Percentiles rank a stretch among this genome's conserved stretches.
phyloP scores from a whole-genome alignment of 208 protist genomes.

The Leishmania guyanensis region DNA sequence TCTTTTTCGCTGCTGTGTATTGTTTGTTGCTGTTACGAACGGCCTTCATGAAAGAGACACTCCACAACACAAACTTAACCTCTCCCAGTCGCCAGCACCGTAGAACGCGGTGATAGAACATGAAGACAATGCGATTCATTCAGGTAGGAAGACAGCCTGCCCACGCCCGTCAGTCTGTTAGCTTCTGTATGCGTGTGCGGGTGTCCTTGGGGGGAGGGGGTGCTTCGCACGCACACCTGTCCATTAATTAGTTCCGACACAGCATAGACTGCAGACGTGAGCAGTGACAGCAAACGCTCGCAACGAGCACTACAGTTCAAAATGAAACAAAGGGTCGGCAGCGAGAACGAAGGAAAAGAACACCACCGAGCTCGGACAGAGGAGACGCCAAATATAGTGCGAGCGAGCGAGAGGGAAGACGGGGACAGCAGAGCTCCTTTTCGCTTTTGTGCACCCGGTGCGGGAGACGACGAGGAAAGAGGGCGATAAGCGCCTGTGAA shows the following conservation, averaged over 20 bases:
- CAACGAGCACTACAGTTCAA: not conserved
- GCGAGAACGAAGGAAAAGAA: no score
- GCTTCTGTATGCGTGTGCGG: not conserved
- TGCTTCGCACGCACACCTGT: not conserved
- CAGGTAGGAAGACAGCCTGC: not conserved
- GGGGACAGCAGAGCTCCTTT: not conserved
- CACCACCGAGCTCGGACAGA: not conserved
- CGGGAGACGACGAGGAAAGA: not conserved
- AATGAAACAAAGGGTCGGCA: not conserved
- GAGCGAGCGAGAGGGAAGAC: not conserved
- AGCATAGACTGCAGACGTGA: not conserved
- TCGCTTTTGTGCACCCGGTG: not conserved
- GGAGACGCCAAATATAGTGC: not conserved
- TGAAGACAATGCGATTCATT: not conserved
- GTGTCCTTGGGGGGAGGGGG: not conserved
- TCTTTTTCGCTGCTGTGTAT: not conserved
- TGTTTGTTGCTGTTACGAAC: not conserved
- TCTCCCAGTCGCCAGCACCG: not conserved
- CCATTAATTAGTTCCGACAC: not conserved
- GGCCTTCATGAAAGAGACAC: not conserved
- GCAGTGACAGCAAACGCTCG: constrained; percentile 7
- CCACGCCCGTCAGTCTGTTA: not conserved
- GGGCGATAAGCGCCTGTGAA: not conserved
- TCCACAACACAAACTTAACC: not conserved
- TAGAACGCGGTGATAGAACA: not conserved